phyloP scores from a whole-genome alignment of 164 flowering plant species.

The Taxillus chinensis region DNA sequence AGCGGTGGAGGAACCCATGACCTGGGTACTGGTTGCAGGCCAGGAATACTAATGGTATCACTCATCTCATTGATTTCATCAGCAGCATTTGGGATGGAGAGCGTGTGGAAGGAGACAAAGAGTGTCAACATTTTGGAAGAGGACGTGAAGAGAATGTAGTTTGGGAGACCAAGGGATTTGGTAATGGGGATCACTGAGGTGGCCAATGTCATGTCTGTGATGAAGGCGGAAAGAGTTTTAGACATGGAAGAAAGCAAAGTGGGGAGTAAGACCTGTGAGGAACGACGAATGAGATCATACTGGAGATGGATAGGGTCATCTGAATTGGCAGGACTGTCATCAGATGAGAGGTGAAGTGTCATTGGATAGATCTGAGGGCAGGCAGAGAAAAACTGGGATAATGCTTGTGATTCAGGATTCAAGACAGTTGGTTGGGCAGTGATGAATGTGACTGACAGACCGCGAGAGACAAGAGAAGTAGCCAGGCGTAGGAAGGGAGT shows the following conservation, averaged over 20 bases:
- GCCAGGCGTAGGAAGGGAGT: constrained; percentile 13
- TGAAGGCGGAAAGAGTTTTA: constrained; percentile 16
- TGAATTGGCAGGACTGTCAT: constrained; percentile 5
- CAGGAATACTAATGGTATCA: constrained; percentile 16
- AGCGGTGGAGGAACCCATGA: constrained; percentile 21
- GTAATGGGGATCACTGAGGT: constrained; percentile 11
- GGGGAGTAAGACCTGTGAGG: constrained; percentile 9
- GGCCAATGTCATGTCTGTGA: constrained; percentile 14
- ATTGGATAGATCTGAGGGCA: constrained; percentile 11
- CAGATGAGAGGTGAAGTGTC: constrained; percentile 13
- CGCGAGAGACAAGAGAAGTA: background rate
- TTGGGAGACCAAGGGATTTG: constrained; percentile 18
- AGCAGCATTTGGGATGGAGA: background rate
- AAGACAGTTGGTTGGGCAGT: constrained; percentile 8
- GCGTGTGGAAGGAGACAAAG: constrained; percentile 9
- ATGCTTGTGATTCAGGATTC: constrained; percentile 4
- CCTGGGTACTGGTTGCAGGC: constrained; percentile 21
- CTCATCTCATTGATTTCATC: background rate
- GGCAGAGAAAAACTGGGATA: constrained; percentile 15
- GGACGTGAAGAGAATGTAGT: constrained; percentile 26
- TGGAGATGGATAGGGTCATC: constrained; percentile 20
- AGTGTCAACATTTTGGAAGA: constrained; percentile 34
- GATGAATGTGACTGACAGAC: constrained; percentile 6
- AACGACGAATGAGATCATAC: constrained; percentile 15
- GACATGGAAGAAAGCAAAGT: constrained; percentile 18